phyloP scores from a whole-genome alignment of 2,329 filamentous ascomycete genomes.

The Diaporthe sp. region DNA sequence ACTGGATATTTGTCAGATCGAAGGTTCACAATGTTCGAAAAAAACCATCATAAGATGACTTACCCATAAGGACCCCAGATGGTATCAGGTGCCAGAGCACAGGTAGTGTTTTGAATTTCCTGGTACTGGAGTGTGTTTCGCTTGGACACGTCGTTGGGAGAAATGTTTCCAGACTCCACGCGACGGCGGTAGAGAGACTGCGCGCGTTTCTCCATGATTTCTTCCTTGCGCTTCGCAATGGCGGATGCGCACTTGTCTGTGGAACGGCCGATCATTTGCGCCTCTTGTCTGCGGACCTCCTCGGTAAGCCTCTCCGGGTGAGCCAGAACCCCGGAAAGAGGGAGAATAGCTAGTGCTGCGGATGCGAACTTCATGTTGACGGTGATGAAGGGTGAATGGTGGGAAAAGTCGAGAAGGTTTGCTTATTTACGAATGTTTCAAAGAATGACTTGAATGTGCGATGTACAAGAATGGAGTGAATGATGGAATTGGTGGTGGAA shows the following conservation, averaged over 20 bases:
- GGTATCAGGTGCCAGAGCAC: constrained; percentile 18
- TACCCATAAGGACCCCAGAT: constrained; percentile 24
- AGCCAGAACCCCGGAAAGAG: neutral
- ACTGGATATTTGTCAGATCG: neutral
- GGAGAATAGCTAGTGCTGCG: constrained; percentile 1
- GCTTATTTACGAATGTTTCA: neutral
- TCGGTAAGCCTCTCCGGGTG: neutral
- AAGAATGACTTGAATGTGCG: neutral
- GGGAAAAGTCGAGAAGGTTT: neutral
- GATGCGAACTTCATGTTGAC: constrained; percentile 13
- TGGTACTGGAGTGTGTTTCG: constrained; percentile 26
- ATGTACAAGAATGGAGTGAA: constrained; percentile 1
- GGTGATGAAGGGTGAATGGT: neutral
- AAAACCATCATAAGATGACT: neutral
- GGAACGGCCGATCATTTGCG: constrained; percentile 11
- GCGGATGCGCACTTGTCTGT: constrained; percentile 22
- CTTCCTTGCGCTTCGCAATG: constrained; percentile 20
- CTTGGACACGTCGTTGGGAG: constrained; percentile 12
- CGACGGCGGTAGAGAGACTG: constrained; percentile 22
- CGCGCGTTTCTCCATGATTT: constrained; percentile 17
- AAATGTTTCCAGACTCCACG: constrained; percentile 22
- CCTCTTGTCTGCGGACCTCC: constrained; percentile 17
- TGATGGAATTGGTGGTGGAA: neutral
- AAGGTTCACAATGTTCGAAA: neutral
- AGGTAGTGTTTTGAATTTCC: constrained; percentile 25